Percentiles rank a stretch among this genome's conserved stretches.
Conservation (phyloP, 345 rosid species). For the Luvunga scandens region DNA sequence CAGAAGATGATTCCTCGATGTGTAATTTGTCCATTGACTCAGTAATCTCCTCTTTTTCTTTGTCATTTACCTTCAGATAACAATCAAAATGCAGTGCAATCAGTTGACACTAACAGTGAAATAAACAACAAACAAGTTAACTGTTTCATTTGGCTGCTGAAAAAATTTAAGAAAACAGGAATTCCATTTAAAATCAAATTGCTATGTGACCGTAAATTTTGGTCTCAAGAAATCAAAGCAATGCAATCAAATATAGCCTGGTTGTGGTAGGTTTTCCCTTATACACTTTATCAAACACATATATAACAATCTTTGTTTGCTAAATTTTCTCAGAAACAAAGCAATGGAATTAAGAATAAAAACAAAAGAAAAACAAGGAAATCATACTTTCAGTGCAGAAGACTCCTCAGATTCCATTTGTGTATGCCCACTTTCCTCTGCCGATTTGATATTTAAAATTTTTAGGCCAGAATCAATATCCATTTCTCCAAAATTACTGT, state of each 20-base stretch:
- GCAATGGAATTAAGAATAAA: background rate
- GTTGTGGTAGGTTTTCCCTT: background rate
- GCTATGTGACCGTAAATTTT: background rate
- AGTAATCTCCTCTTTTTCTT: conserved; percentile 46
- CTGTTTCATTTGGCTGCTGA: background rate
- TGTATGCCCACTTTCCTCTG: conserved; percentile 30
- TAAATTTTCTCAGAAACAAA: background rate
- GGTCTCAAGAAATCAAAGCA: background rate
- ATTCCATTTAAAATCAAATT: background rate
- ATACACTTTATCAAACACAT: background rate
- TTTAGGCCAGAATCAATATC: conserved; percentile 43
- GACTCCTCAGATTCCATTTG: conserved; percentile 37
- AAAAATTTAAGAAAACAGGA: conserved; percentile 5
- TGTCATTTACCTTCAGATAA: conserved; percentile 27
- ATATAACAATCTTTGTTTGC: background rate
- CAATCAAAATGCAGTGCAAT: background rate
- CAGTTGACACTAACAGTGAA: background rate
- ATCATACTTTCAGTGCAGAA: conserved; percentile 4
- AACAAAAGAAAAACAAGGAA: background rate
- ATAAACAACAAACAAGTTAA: background rate
- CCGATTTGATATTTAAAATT: conserved; percentile 26
- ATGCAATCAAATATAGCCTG: background rate
- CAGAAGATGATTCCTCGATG: conserved; percentile 29
- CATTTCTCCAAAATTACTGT: conserved; percentile 24
- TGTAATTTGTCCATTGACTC: conserved; percentile 58